phyloP scores from a whole-genome alignment of 2,329 filamentous ascomycete genomes.

The Colletotrichum sp. region DNA sequence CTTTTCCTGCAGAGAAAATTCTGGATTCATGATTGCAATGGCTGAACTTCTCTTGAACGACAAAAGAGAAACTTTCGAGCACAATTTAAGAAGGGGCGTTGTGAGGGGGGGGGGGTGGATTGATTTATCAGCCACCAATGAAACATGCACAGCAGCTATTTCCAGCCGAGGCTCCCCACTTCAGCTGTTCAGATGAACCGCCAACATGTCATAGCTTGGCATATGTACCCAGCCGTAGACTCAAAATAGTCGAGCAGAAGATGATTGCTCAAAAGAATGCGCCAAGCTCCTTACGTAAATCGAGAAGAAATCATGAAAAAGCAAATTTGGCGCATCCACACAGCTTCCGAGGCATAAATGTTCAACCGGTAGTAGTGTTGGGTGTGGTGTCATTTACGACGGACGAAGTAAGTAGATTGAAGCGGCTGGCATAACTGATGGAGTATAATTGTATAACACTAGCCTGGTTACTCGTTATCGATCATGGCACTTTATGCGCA shows the following conservation, averaged over 20 bases:
- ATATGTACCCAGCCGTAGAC: neutral
- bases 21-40: neutral
- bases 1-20: neutral
- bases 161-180: neutral
- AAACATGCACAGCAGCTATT: neutral
- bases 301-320: neutral
- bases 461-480: neutral
- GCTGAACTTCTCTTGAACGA: neutral
- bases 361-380: neutral
- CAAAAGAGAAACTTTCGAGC: neutral
- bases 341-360: neutral
- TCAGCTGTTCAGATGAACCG: neutral
- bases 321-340: neutral
- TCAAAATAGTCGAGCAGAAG: neutral
- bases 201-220: neutral
- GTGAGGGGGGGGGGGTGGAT: neutral
- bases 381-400: neutral
- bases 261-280: neutral
- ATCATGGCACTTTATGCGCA: neutral
- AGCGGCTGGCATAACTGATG: neutral
- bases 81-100: accelerated
- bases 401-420: neutral
- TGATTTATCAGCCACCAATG: neutral
- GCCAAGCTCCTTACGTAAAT: neutral
- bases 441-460: too few species aligned